Conservation (phyloP, 176 grass and related monocot genomes). For the Typha latifolia region DNA sequence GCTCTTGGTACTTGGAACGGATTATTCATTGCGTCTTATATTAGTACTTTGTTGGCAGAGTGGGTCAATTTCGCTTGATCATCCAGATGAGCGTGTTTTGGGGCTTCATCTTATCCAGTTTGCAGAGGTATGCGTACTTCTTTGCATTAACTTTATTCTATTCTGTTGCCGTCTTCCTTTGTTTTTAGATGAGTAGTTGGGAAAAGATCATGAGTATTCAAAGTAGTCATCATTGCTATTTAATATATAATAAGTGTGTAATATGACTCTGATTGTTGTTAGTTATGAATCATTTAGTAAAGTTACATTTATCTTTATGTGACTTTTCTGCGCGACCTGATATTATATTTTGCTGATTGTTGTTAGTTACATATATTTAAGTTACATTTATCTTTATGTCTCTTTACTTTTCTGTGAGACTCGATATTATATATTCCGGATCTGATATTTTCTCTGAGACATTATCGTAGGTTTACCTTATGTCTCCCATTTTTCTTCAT, state of each 20-base stretch:
- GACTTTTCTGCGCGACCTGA: too few species aligned
- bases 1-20: too few species aligned
- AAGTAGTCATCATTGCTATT: too few species aligned
- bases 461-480: neutral
- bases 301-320: too few species aligned
- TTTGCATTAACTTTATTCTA: neutral
- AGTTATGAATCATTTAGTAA: neutral
- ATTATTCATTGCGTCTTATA: neutral
- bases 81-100: slow-evolving; percentile 75
- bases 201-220: too few species aligned
- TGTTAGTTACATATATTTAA: neutral
- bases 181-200: too few species aligned
- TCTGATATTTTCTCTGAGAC: too few species aligned
- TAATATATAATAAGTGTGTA: neutral
- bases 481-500: too few species aligned
- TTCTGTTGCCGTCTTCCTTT: neutral
- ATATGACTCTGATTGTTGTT: neutral
- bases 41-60: slow-evolving; percentile 31
- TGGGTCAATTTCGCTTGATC: slow-evolving; percentile 44
- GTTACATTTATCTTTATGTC: too few species aligned
- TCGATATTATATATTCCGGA: too few species aligned
- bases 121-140: slow-evolving; percentile 44
- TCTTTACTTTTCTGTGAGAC: too few species aligned
- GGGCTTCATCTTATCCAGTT: slow-evolving; percentile 83
- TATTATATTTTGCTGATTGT: neutral